Evolutionary conservation across 768 basidiomycete genomes (phyloP), one percentile per base, ranked within the genome.

Genomic region (Boletus tylopilopsis): DNA sequence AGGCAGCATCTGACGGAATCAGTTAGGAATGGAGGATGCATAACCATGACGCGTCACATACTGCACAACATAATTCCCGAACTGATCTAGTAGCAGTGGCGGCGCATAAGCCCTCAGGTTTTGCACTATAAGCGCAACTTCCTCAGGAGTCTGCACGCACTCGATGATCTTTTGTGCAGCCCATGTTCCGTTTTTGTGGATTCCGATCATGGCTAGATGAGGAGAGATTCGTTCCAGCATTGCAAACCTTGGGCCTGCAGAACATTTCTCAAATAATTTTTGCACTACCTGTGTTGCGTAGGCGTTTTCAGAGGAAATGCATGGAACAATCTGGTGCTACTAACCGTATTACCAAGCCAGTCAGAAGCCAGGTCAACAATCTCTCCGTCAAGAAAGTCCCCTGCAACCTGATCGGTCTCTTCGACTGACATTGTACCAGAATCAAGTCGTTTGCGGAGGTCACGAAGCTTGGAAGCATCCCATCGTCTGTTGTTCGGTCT

Each of bases 151-250:
- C 49, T 85, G 81, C 37, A 94, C 90, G 54, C 93, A 95, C 71
- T 97, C 94, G 50, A 98, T 98, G 64, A 96, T 93, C 78, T 97
- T 98, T 71, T 99, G 96, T 4, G 94, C 94, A 3, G 95, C 95
- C 96, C 96, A 98, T 1, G 96, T 99, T 24, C 96, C 96, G 58
- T 99, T 98, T 76, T 98, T 98, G 76, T 99, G 96, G 48, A 95
- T 94, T 23, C 96, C 96, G 56, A 98, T 96, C 82, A 91, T 90
- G 21, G 95, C 95, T 34, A 99, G 75, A 66, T 95, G 89, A 41
- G 96, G 96, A 4, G 84, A 80, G 53, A 98, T 87, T 42, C 94
- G 85, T 60, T 98, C 94, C 47, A 99, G 75, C 90, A 99, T 94
- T 15, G 85, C 84, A 54, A 91, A 79, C 58, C 94, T 78, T 25